Percentiles rank a stretch among this genome's conserved stretches.
These are phyloP conservation scores for Cyclotella atomus DNA, from an alignment of 108 stramenopile genomes.

Conservation along the genomic window DNA sequence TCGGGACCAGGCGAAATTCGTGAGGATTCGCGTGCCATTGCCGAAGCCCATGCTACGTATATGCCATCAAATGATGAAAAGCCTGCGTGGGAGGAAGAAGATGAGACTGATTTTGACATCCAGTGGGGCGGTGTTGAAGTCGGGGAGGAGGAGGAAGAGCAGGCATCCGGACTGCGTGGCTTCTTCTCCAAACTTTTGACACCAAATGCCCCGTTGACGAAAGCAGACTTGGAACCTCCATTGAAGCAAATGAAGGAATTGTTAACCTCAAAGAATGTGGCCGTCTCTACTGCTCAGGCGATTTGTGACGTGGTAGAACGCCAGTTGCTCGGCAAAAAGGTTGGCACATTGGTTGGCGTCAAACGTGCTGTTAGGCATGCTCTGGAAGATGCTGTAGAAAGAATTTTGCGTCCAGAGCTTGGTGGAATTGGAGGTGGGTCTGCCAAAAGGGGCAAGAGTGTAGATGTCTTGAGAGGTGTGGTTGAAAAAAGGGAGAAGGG, in stretches of 20 bases:
- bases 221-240: constrained; percentile 73
- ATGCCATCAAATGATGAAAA: constrained; percentile 83
- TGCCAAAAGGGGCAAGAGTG: constrained; percentile 30
- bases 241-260: constrained; percentile 83
- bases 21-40: constrained; percentile 75
- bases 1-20: constrained; percentile 45
- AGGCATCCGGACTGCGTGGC: constrained; percentile 43
- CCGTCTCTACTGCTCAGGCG: constrained; percentile 80
- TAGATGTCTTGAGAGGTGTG: constrained; percentile 66
- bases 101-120: constrained; percentile 44
- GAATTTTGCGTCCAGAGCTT: constrained; percentile 69
- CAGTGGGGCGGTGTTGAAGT: constrained; percentile 45
- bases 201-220: constrained; percentile 60
- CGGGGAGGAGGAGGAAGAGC: constrained; percentile 45
- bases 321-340: constrained; percentile 69
- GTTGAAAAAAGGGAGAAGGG: constrained; percentile 58
- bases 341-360: constrained; percentile 73
- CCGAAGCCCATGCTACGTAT: constrained; percentile 90
- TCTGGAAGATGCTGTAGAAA: constrained; percentile 69
- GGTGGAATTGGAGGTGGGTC: too few relatives aligned
- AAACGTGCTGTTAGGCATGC: constrained; percentile 86
- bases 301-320: constrained; percentile 65
- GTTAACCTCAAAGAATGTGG: constrained; percentile 91
- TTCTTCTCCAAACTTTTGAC: constrained; percentile 59
- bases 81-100: constrained; percentile 75